Evolutionary conservation across 2,329 filamentous ascomycete species (phyloP).

Genomic region (Alternaria solani): DNA sequence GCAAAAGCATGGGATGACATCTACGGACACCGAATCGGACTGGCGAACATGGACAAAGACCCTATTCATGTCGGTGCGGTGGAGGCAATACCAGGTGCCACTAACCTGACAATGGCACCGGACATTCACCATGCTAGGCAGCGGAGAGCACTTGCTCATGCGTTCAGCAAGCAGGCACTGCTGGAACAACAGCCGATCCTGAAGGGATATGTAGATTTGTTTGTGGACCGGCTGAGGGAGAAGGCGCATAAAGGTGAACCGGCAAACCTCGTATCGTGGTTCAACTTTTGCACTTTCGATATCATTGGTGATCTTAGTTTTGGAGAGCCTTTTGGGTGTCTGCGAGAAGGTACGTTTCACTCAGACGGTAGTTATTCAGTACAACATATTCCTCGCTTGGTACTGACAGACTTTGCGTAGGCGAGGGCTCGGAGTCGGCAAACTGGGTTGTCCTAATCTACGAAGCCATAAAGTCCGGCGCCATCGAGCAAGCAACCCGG

Average conservation of each 20-base stretch:
- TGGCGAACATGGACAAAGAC: slow-evolving; percentile 46
- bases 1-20: slow-evolving; percentile 46
- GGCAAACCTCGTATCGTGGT: slow-evolving; percentile 47
- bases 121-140: slow-evolving; percentile 51
- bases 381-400: not conserved
- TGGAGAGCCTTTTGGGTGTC: slow-evolving; percentile 44
- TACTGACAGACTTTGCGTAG: slow-evolving; percentile 10
- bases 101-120: slow-evolving; percentile 49
- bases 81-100: slow-evolving; percentile 47
- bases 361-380: not conserved
- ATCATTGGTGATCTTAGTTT: slow-evolving; percentile 46
- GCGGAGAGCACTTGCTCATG: slow-evolving; percentile 51
- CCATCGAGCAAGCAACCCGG: slow-evolving; percentile 42
- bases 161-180: slow-evolving; percentile 53
- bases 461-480: slow-evolving; percentile 46
- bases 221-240: slow-evolving; percentile 51
- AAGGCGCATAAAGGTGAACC: slow-evolving; percentile 37
- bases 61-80: slow-evolving; percentile 48
- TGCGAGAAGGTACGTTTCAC: slow-evolving; percentile 34
- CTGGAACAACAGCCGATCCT: slow-evolving; percentile 53
- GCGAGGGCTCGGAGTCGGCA: slow-evolving; percentile 42
- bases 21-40: slow-evolving; percentile 42
- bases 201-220: slow-evolving; percentile 51
- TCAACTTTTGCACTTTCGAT: slow-evolving; percentile 46
- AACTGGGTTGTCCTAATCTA: slow-evolving; percentile 47